A percentile compares a stretch with the other conserved stretches of the same genome.
Evolutionary conservation across 1,284 basidiomycete genomes (phyloP).

Genomic region (Agaricales sp.): DNA sequence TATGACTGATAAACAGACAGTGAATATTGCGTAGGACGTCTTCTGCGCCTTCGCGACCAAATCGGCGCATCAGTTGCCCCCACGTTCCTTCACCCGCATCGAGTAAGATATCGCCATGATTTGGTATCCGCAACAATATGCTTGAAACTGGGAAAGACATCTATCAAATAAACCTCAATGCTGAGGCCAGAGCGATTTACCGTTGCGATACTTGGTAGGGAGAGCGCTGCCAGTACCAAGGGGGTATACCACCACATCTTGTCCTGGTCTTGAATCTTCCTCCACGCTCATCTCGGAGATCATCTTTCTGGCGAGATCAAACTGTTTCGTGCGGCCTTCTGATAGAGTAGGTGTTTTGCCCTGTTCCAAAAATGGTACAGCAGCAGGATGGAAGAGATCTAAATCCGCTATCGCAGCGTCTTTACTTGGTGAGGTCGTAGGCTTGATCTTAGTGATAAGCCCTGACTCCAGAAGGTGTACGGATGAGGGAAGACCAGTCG

Average conservation of each 20-base stretch:
- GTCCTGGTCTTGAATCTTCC: slow-evolving; percentile 29
- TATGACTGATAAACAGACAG: slow-evolving; percentile 83
- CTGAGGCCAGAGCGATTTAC: slow-evolving; percentile 29
- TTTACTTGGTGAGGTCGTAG: slow-evolving; percentile 28
- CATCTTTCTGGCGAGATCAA: slow-evolving; percentile 12
- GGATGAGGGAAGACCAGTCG: slow-evolving; percentile 3
- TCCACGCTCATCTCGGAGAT: slow-evolving; percentile 6
- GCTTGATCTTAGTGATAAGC: slow-evolving; percentile 34
- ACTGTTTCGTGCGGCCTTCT: slow-evolving; percentile 20
- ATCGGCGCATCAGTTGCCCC: slow-evolving; percentile 79
- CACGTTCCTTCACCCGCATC: slow-evolving; percentile 90
- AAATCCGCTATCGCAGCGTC: slow-evolving; percentile 21
- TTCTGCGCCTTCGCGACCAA: slow-evolving; percentile 40
- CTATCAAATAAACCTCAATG: slow-evolving; percentile 1
- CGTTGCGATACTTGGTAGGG: slow-evolving; percentile 79
- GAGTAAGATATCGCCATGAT: slow-evolving; percentile 65
- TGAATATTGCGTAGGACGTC: slow-evolving; percentile 62
- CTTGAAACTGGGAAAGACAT: slow-evolving; percentile 50
- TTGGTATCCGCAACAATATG: slow-evolving; percentile 64
- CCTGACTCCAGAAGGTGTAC: slow-evolving; percentile 14
- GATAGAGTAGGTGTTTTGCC: slow-evolving; percentile 25
- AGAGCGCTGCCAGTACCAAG: slow-evolving; percentile 86
- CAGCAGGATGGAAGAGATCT: slow-evolving; percentile 38
- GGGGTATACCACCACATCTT: slow-evolving; percentile 64
- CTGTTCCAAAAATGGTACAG: slow-evolving; percentile 20